These are phyloP conservation scores for Friedmanniomyces simplex DNA, from an alignment of 495 filamentous ascomycete genomes.

Conservation along the genomic window DNA sequence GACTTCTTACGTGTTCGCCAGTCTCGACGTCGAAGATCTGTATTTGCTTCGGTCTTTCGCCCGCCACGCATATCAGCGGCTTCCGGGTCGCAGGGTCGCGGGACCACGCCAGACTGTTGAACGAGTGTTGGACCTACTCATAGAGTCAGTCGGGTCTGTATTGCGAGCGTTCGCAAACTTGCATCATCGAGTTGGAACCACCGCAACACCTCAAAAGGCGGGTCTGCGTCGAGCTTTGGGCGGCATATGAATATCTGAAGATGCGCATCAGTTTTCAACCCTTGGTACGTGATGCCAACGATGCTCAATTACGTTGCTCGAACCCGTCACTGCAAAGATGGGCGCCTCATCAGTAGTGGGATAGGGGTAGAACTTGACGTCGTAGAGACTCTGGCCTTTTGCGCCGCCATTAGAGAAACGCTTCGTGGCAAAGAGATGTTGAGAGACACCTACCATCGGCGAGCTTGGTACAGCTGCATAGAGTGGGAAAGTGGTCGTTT, in stretches of 20 bases:
- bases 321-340: constrained; percentile 56
- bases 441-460: constrained; percentile 4
- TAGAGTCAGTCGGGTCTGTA: not conserved
- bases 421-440: not conserved
- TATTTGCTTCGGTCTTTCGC: constrained; percentile 44
- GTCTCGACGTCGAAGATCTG: constrained; percentile 55
- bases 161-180: constrained; percentile 24
- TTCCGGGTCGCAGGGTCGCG: constrained; percentile 45
- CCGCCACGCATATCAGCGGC: constrained; percentile 52
- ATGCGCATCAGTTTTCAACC: too few species aligned
- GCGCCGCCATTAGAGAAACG: not conserved
- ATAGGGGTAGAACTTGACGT: constrained; percentile 67
- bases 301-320: constrained; percentile 35
- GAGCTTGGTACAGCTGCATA: constrained; percentile 12
- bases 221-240: constrained; percentile 30
- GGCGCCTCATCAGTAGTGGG: constrained; percentile 46
- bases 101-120: constrained; percentile 52
- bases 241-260: constrained; percentile 50
- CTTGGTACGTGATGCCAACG: too few species aligned
- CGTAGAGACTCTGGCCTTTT: constrained; percentile 37
- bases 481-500: constrained; percentile 9
- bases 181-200: constrained; percentile 42
- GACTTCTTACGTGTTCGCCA: constrained; percentile 44
- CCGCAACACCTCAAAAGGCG: constrained; percentile 48
- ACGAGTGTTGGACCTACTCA: constrained; percentile 11